Base-by-base conservation (phyloP, 2,329 filamentous ascomycete genomes). In the Penicillium hesseltinei region DNA sequence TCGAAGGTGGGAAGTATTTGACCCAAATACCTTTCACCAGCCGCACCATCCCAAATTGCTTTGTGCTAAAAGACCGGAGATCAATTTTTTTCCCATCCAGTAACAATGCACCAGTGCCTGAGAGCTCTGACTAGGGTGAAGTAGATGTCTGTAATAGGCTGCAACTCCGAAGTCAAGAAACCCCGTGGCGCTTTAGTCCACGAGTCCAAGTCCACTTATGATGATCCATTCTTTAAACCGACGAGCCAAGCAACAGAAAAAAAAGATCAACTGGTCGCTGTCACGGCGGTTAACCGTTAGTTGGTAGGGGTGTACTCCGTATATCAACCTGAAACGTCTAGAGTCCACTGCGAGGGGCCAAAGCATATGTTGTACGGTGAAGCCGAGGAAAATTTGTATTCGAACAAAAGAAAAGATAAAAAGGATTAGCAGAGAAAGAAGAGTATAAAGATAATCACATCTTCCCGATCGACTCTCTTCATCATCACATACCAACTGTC, bases 1-100 rank as follows among this genome's bases (percentile, higher is more conserved):
- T 47, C 56, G 44, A 51, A 46, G 44, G 23, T 55, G 47, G 50
- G 54, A 55, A 56, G 45, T 58, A 65, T 65, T 64, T 62, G 49
- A 33, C 35, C 35, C 43, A 57, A 57, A 42, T 57, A 57, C 36
- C 42, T 56, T 53, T 31, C 23, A 23, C 48, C 36, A 43, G 35
- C 25, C 35, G 31, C 40, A 21, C 9, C 23, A 25, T 42, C 27
- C 48, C 35, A 52, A 42, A 13, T 43, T 35, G 23, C 15, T 51
- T 40, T 13, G 23, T 45, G 5, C 35, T 42, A 13, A 42, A 36
- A 36, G 5, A 36, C 19, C 40, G 50, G 39, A 9, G 51, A 44
- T 57, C 44, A 27, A 45, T 49, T 48, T 49, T 49, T 25, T 10
- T 36, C 23, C n/a, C 19, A 13, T 49, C 55, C 51, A 57, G 51